Base-by-base conservation (phyloP, 192 early-diverging fungal genomes). In the Coemansia sp. region DNA sequence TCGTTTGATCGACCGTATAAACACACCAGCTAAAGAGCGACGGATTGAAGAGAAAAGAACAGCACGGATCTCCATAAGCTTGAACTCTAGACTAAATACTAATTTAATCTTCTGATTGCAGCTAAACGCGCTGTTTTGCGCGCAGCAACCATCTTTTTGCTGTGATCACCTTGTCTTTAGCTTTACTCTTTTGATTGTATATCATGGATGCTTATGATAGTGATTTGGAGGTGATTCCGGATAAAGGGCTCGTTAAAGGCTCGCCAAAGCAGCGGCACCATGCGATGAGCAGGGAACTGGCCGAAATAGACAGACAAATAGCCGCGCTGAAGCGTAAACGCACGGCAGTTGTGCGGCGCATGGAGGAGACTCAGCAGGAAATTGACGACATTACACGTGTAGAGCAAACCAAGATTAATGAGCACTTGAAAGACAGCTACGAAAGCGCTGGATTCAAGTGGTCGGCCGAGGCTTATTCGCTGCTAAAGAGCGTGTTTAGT, bases 391-490 rank as follows among this genome's bases (percentile, higher is more conserved):
- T 38, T 18, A 66, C 62, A 10, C 35, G 60, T 4, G 45, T 23
- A 2, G 58, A 19, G 41, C 77, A 74, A 22, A 53, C 58, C n/a
- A 51, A 54, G 32, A 59, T 54, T 16, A 73, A 78, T 43, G 70
- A 61, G 52, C 14, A 61, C 16, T 62, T 69, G 23, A 65, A 64
- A 50, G 27, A 35, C 24, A 61, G 59, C 19, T 88, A 87, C 51
- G 58, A 74, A 35, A 18, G 51, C 10, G 54, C 66, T 4, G 43
- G 51, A 10, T 90, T 88, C 65, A 22, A 73, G 10, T 90, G 88
- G 88, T 81, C 86, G 1, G 11, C 57, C 18, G 29, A 73, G 6
- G 59, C 85, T 2, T 72, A 63, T 22, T 41, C 35, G 4, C 57
- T 80, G 23, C 78, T 86, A 4, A 55, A 57, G 8, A n/a, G 29